Evolutionary conservation across 495 filamentous ascomycete species (phyloP).

Genomic region (Penicillium turbatum): DNA sequence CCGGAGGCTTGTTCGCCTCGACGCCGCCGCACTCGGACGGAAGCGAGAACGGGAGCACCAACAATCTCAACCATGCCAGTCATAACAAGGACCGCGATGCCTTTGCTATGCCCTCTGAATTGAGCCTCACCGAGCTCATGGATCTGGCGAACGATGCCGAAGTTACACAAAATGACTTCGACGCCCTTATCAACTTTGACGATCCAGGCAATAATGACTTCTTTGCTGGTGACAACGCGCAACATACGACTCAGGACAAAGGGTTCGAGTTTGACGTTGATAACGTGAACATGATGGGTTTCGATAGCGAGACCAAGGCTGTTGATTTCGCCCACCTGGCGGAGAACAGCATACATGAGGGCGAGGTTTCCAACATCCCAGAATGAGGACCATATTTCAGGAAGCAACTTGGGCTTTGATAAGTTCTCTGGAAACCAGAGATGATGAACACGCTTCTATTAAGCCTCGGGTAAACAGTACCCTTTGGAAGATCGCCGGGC

Average conservation of each 20-base stretch:
- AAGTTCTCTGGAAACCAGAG: neutral
- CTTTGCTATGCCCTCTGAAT: slow-evolving; percentile 35
- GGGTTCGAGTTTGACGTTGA: slow-evolving; percentile 26
- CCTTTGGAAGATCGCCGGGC: neutral
- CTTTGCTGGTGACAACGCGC: slow-evolving; percentile 29
- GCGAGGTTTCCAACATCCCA: neutral
- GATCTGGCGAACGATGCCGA: slow-evolving; percentile 47
- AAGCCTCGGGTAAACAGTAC: neutral
- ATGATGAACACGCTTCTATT: neutral
- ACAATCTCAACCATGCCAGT: slow-evolving; percentile 36
- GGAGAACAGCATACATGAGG: slow-evolving; percentile 6
- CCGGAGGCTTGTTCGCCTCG: slow-evolving; percentile 33
- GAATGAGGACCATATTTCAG: neutral
- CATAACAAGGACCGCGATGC: slow-evolving; percentile 21
- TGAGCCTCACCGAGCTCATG: slow-evolving; percentile 45
- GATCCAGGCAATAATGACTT: slow-evolving; percentile 37
- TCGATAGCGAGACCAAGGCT: slow-evolving; percentile 30
- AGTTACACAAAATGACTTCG: slow-evolving; percentile 49
- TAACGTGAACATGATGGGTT: slow-evolving; percentile 28
- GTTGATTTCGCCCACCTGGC: slow-evolving; percentile 25
- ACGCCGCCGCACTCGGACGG: slow-evolving; percentile 44
- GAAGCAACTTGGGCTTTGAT: neutral
- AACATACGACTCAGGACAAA: slow-evolving; percentile 17
- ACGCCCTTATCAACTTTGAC: slow-evolving; percentile 48
- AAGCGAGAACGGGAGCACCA: slow-evolving; percentile 45